Evolutionary conservation across 2,329 filamentous ascomycete species (phyloP).

Genomic region (Lojkania enalia): DNA sequence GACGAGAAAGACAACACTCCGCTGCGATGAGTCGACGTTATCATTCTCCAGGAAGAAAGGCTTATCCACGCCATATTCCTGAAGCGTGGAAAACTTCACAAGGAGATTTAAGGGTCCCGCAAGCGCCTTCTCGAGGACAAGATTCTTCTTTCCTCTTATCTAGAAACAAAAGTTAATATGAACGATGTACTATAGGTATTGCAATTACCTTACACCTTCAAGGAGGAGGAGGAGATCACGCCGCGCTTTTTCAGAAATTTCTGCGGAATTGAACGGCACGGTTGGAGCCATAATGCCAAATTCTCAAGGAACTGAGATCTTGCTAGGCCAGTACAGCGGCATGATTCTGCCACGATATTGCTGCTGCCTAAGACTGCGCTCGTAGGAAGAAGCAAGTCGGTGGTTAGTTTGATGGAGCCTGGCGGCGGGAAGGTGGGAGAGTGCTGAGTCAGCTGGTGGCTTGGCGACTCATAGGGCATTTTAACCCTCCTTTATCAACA

Average conservation of each 20-base stretch:
- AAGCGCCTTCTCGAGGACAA: conserved; percentile 88
- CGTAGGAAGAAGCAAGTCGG: too few relatives aligned
- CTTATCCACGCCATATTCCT: conserved; percentile 97
- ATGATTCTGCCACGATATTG: not conserved
- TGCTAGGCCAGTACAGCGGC: not conserved
- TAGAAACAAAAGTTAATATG: conserved; percentile 48
- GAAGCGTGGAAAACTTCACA: conserved; percentile 91
- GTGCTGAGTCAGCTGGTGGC: too few relatives aligned
- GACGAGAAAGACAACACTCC: conserved; percentile 92
- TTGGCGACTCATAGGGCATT: too few relatives aligned
- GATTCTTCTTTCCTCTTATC: conserved; percentile 98
- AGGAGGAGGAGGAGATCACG: conserved; percentile 89
- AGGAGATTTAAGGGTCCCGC: conserved; percentile 88
- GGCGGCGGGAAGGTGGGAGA: too few relatives aligned
- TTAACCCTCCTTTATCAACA: too few relatives aligned
- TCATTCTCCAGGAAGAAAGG: conserved; percentile 96
- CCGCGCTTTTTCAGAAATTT: conserved; percentile 78
- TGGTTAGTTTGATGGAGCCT: too few relatives aligned
- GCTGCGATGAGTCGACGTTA: conserved; percentile 91
- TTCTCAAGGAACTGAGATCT: too few relatives aligned
- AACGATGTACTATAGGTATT: conserved; percentile 25
- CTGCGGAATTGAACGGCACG: conserved; percentile 70
- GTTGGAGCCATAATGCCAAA: conserved; percentile 64
- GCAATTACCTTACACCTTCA: conserved; percentile 79
- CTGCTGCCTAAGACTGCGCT: too few relatives aligned